Percentiles rank a stretch among this genome's conserved stretches.
These are phyloP conservation scores for Trichoderma sp. DNA, from an alignment of 2,329 filamentous ascomycete genomes.

Conservation along the genomic window DNA sequence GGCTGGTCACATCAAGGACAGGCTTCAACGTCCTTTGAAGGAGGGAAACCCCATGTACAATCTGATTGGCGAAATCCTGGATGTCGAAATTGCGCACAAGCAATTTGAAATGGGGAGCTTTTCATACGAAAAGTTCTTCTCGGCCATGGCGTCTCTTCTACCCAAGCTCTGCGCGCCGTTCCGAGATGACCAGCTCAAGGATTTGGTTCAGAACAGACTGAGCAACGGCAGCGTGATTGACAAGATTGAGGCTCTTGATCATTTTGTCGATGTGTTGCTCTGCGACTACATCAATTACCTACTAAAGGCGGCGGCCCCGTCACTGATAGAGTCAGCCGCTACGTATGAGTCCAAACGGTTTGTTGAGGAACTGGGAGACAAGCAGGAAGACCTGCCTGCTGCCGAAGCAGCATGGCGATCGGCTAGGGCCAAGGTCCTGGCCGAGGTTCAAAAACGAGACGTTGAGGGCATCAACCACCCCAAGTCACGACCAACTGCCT, in stretches of 20 bases:
- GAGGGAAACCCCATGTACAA: constrained; percentile 73
- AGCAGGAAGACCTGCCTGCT: constrained; percentile 56
- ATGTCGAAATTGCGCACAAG: constrained; percentile 69
- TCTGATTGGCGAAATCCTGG: constrained; percentile 74
- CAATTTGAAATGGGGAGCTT: constrained; percentile 74
- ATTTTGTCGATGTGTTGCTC: constrained; percentile 76
- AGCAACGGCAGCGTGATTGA: constrained; percentile 69
- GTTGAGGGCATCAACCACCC: constrained; percentile 68
- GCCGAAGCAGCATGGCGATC: constrained; percentile 70
- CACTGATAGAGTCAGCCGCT: constrained; percentile 70
- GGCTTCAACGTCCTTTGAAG: constrained; percentile 72
- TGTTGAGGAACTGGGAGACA: constrained; percentile 63
- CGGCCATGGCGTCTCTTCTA: constrained; percentile 73
- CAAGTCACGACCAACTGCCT: constrained; percentile 64
- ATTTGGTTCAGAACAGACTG: constrained; percentile 65
- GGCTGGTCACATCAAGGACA: constrained; percentile 70
- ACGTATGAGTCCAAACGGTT: constrained; percentile 78
- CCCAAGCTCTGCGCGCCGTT: constrained; percentile 81
- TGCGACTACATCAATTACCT: constrained; percentile 85
- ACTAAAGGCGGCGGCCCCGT: constrained; percentile 70
- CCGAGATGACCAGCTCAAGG: constrained; percentile 75
- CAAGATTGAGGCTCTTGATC: constrained; percentile 73
- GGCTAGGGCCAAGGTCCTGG: constrained; percentile 65
- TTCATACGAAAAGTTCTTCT: constrained; percentile 80
- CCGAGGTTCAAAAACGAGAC: constrained; percentile 69